Evolutionary conservation across 306 rosid species (phyloP).

Genomic region (Glycyrrhiza uralensis): DNA sequence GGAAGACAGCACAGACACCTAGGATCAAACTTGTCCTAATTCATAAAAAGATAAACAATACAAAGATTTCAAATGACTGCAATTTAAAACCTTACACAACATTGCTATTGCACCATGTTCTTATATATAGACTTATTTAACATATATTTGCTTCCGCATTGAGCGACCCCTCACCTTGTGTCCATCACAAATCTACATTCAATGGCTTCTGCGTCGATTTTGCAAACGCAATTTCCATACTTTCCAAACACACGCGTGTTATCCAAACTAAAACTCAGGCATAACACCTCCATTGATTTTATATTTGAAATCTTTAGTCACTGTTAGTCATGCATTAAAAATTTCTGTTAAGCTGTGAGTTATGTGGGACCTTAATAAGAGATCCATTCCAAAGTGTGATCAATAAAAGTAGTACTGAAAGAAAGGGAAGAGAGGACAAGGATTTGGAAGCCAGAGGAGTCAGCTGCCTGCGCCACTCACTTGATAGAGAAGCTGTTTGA

Average conservation of each 20-base stretch:
- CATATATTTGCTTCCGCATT: too few relatives aligned
- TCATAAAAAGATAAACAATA: background rate
- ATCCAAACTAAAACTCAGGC: background rate
- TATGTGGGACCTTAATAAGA: background rate
- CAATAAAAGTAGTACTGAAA: background rate
- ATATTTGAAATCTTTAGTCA: background rate
- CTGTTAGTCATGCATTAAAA: background rate
- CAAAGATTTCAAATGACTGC: too few relatives aligned
- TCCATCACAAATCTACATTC: too few relatives aligned
- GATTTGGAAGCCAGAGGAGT: background rate
- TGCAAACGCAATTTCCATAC: too few relatives aligned
- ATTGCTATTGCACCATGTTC: too few relatives aligned
- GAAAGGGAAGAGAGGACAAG: background rate
- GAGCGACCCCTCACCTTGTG: too few relatives aligned
- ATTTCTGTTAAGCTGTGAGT: background rate
- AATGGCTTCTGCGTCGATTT: too few relatives aligned
- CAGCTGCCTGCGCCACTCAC: background rate
- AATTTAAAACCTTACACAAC: too few relatives aligned
- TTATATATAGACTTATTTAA: too few relatives aligned
- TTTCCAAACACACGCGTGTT: too few relatives aligned
- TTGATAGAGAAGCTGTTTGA: background rate
- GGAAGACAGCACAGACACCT: too few relatives aligned
- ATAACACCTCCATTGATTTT: background rate
- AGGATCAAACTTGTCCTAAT: background rate
- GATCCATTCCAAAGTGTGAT: constrained; percentile 2